Evolutionary conservation across 2,329 filamentous ascomycete species (phyloP).

Genomic region (Aspergillus hiratsukae): DNA sequence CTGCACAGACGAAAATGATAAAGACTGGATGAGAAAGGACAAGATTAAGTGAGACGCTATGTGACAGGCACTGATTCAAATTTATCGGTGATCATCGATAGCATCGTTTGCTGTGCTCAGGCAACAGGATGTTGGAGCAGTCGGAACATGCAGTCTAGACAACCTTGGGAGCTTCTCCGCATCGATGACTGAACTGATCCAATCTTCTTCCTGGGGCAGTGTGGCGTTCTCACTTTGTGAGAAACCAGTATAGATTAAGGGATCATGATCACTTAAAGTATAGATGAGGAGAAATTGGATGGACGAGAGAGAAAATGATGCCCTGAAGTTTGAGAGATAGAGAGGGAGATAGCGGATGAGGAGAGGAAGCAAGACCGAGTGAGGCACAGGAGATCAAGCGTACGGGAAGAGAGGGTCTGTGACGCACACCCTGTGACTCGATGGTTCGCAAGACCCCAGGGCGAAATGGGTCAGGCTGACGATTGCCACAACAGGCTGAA

Average conservation of each 20-base stretch:
- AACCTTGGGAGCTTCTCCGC: constrained; percentile 38
- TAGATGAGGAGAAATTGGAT: neutral
- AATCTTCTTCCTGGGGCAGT: constrained; percentile 17
- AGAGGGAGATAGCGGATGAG: constrained; percentile 1
- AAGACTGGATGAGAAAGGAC: constrained; percentile 1
- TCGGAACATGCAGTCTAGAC: constrained; percentile 26
- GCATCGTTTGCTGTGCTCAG: constrained; percentile 25
- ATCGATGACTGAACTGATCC: constrained; percentile 25
- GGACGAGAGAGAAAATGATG: constrained; percentile 8
- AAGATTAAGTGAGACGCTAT: constrained; percentile 9
- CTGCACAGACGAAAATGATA: constrained; percentile 3
- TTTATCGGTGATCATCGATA: constrained; percentile 14
- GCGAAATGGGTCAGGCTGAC: constrained; percentile 11
- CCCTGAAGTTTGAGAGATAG: neutral
- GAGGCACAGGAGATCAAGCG: constrained; percentile 8
- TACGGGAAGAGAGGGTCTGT: constrained; percentile 25
- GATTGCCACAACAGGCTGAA: constrained; percentile 1
- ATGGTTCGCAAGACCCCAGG: constrained; percentile 15
- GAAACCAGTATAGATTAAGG: constrained; percentile 19
- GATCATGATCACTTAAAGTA: constrained; percentile 17
- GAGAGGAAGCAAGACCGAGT: constrained; percentile 14
- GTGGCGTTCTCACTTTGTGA: constrained; percentile 26
- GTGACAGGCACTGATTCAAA: constrained; percentile 11
- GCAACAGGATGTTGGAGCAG: constrained; percentile 23
- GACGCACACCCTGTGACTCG: constrained; percentile 44